Evolutionary conservation across 192 early-diverging fungal species (phyloP), one percentile per base, ranked within the genome.

Genomic region (Thamnidium elegans): DNA sequence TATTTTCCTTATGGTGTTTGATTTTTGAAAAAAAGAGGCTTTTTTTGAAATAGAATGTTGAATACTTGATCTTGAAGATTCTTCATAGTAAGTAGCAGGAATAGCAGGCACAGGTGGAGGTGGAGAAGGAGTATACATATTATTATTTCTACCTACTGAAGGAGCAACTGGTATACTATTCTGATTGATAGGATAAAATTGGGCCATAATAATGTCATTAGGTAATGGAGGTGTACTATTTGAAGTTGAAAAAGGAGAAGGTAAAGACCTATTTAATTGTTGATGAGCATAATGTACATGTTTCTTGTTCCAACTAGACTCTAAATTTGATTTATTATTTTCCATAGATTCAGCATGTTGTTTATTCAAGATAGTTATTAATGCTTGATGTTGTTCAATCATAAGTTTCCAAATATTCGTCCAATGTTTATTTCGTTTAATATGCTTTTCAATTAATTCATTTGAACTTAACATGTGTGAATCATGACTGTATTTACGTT

Each of bases 391-490:
- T 15, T 72, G 44, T 32, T 72, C 54, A 50, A 72, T 72, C 17
- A 72, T 56, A 0, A 63, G n/a, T 7, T 34, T 46, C 70, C 70
- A 72, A 13, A 72, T 10, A 4, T 50, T 47, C 7, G 70, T 72
- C 70, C 70, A 72, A 30, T 63, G 51, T 23, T 43, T 56, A 39
- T 66, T 72, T 3, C 48, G 50, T 3, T 53, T 42, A n/a, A 72
- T 59, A 4, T 67, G 39, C 0, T 26, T 20, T 17, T 62, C 42
- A 13, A 68, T 50, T 7, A 42, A 20, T n/a, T 55, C 15, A 5
- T 36, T 55, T 10, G 54, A 20, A 15, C 47, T 47, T 19, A 36
- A 31, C 31, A 50, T n/a, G 5, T 39, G 36, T 48, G 46, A 48
- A n/a, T 48, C 17, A 5, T 48, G 15, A 2, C 46, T 48, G 46